Evolutionary conservation across 148 eudicot genomes (phyloP).

Genomic region (Pouteria glomerata): DNA sequence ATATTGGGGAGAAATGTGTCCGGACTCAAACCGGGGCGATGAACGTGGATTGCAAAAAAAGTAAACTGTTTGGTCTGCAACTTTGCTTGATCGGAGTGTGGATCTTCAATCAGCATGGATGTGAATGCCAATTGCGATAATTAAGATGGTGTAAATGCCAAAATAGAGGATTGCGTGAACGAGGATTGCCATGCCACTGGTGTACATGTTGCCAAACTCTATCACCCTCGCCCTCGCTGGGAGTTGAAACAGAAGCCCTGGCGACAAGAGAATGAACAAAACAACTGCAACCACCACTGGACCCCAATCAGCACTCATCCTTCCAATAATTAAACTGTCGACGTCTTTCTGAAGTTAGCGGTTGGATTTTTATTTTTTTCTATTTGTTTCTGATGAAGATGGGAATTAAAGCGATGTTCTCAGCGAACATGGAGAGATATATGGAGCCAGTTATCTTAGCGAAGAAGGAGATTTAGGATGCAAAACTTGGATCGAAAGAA

Average conservation of each 20-base stretch:
- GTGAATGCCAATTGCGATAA: constrained; percentile 44
- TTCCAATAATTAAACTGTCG: neutral
- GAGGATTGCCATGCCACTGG: constrained; percentile 50
- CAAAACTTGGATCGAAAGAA: constrained; percentile 22
- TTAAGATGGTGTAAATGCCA: constrained; percentile 38
- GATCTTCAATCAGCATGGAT: constrained; percentile 25
- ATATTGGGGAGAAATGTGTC: too few relatives aligned
- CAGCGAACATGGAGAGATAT: neutral
- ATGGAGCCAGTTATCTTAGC: constrained; percentile 2
- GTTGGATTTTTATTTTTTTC: too few relatives aligned
- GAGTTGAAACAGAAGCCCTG: constrained; percentile 54
- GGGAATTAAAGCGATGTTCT: neutral
- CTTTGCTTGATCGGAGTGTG: too few relatives aligned
- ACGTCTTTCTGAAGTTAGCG: neutral
- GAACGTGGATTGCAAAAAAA: too few relatives aligned
- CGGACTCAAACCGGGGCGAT: too few relatives aligned
- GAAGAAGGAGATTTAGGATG: constrained; percentile 15
- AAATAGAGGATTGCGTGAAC: constrained; percentile 39
- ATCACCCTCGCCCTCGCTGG: constrained; percentile 55
- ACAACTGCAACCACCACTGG: constrained; percentile 60
- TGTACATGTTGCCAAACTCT: constrained; percentile 59
- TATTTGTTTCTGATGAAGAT: too few relatives aligned
- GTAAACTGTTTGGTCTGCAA: too few relatives aligned
- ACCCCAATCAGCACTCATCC: constrained; percentile 48
- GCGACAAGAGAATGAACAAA: constrained; percentile 50